phyloP scores from a whole-genome alignment of 2,329 filamentous ascomycete species.

The Escovopsis sp. region DNA sequence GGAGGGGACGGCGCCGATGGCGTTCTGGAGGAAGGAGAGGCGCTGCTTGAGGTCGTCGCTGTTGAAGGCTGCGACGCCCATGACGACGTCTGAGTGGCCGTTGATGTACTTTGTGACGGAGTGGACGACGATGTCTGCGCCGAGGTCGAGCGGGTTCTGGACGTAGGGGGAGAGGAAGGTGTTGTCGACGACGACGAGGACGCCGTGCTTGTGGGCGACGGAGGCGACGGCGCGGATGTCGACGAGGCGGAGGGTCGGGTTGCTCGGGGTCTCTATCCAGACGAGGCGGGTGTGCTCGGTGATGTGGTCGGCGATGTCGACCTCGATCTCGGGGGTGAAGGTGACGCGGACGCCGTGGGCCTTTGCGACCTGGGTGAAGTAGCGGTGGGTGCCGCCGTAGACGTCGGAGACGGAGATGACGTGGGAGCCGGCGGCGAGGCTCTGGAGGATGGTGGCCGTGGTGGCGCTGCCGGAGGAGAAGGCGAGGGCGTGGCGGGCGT shows the following conservation, averaged over 20 bases:
- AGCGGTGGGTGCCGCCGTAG: conserved; percentile 94
- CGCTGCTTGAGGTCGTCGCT: conserved; percentile 61
- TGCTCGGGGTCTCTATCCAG: conserved; percentile 91
- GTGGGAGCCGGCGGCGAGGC: conserved; percentile 78
- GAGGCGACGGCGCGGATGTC: conserved; percentile 79
- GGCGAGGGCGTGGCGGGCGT: conserved; percentile 82
- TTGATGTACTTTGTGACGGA: conserved; percentile 99
- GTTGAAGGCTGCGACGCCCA: conserved; percentile 96
- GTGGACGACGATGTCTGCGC: conserved; percentile 93
- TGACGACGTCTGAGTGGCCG: conserved; percentile 89
- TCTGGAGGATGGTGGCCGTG: conserved; percentile 86
- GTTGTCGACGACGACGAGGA: conserved; percentile 97
- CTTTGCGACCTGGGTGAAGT: conserved; percentile 95
- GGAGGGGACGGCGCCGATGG: conserved; percentile 86
- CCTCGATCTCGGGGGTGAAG: conserved; percentile 84
- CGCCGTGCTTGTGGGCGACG: conserved; percentile 72
- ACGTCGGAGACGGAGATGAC: conserved; percentile 95
- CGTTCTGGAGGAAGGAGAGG: conserved; percentile 87
- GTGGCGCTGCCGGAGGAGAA: conserved; percentile 91
- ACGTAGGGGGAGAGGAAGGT: conserved; percentile 95
- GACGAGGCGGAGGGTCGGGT: conserved; percentile 84
- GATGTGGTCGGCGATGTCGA: conserved; percentile 75
- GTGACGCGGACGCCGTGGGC: conserved; percentile 91
- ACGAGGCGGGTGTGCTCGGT: conserved; percentile 80
- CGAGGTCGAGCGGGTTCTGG: conserved; percentile 89